Conservation (phyloP, 768 basidiomycete genomes). For the Leucogyrophana mollusca region DNA sequence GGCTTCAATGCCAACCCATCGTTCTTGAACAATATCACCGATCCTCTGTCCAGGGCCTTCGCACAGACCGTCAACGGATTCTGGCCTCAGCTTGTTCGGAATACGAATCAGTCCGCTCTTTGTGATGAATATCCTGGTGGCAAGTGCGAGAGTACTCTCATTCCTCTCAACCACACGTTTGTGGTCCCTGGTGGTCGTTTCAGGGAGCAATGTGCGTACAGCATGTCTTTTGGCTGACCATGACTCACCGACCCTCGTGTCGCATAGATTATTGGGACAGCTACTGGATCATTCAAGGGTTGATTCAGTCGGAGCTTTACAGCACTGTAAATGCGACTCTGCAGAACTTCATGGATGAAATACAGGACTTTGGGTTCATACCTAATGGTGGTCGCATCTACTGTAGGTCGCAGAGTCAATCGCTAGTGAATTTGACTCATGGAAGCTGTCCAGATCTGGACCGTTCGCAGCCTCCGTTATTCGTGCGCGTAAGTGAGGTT, state of each 20-base stretch:
- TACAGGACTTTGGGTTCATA: slow-evolving; percentile 83
- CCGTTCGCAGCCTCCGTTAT: slow-evolving; percentile 91
- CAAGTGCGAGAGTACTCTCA: slow-evolving; percentile 78
- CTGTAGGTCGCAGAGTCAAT: slow-evolving; percentile 53
- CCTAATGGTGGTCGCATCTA: slow-evolving; percentile 95
- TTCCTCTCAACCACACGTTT: slow-evolving; percentile 89
- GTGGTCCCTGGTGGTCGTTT: slow-evolving; percentile 89
- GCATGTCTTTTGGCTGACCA: too few relatives aligned
- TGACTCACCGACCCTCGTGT: not conserved
- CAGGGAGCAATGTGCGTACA: slow-evolving; percentile 73
- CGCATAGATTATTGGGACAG: slow-evolving; percentile 68
- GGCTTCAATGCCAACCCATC: slow-evolving; percentile 63
- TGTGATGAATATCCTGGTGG: slow-evolving; percentile 50
- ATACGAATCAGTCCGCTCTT: slow-evolving; percentile 67
- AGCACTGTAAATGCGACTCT: slow-evolving; percentile 73
- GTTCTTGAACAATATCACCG: slow-evolving; percentile 68
- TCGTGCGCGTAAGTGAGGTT: slow-evolving; percentile 59
- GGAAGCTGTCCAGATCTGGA: slow-evolving; percentile 56
- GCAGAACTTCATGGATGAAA: slow-evolving; percentile 94
- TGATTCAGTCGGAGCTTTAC: slow-evolving; percentile 78
- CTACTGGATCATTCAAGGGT: slow-evolving; percentile 86
- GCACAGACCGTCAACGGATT: slow-evolving; percentile 78
- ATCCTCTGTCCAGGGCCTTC: slow-evolving; percentile 70
- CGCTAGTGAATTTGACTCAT: not conserved
- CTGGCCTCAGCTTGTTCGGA: slow-evolving; percentile 79